phyloP scores from a whole-genome alignment of 345 rosid genomes.

The Eucalyptus regnans region DNA sequence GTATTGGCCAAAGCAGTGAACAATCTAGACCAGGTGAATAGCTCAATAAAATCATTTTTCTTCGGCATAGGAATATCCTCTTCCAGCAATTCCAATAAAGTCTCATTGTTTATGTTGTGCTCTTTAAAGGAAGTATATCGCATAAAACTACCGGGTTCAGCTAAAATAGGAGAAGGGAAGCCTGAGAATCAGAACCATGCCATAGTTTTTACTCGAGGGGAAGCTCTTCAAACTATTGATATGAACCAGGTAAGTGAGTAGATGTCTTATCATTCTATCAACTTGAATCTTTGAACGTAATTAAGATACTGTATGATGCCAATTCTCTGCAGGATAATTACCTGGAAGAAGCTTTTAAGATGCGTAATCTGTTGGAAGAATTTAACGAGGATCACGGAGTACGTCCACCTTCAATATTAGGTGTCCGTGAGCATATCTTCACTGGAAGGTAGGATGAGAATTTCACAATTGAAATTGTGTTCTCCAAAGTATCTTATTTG shows the following conservation, averaged over 20 bases:
- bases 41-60: not conserved
- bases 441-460: conserved; percentile 64
- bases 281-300: not conserved
- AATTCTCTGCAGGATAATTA: conserved; percentile 69
- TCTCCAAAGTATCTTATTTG: not conserved
- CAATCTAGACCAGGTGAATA: conserved; percentile 78
- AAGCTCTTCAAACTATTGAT: conserved; percentile 96
- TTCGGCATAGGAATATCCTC: not conserved
- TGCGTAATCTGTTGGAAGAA: conserved; percentile 96
- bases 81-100: not conserved
- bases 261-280: not conserved
- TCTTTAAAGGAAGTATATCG: conserved; percentile 79
- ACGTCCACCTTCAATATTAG: conserved; percentile 84
- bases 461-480: not conserved
- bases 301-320: not conserved
- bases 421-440: conserved; percentile 95
- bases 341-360: conserved; percentile 95
- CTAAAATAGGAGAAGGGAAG: conserved; percentile 93
- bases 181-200: conserved; percentile 99
- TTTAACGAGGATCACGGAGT: conserved; percentile 94
- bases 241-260: conserved; percentile 72
- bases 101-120: not conserved
- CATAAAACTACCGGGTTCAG: conserved; percentile 80
- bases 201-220: conserved; percentile 82
- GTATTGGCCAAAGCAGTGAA: conserved; percentile 86